Evolutionary conservation across 2,329 filamentous ascomycete genomes (phyloP).

Genomic region (Elsinoe ampelina): DNA sequence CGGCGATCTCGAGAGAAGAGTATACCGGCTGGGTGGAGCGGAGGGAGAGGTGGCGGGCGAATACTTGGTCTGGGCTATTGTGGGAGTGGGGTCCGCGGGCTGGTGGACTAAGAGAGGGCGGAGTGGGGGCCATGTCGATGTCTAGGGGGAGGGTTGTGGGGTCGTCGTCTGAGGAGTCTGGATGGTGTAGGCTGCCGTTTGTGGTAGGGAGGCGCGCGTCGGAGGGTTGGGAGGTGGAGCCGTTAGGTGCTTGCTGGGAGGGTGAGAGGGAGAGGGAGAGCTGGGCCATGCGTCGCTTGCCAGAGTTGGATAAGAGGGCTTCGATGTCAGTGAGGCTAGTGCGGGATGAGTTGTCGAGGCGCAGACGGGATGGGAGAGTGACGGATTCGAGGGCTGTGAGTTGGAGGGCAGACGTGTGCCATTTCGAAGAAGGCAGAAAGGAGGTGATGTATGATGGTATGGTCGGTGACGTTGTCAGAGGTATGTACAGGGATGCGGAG

Average conservation of each 20-base stretch:
- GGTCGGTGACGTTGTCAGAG: constrained; percentile 55
- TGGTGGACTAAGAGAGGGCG: constrained; percentile 11
- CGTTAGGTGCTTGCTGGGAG: constrained; percentile 22
- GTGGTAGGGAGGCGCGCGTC: constrained; percentile 14
- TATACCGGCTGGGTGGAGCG: constrained; percentile 30
- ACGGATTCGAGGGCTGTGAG: constrained; percentile 68
- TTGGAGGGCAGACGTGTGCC: constrained; percentile 73
- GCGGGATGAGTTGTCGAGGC: constrained; percentile 34
- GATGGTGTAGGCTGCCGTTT: constrained; percentile 18
- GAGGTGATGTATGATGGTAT: constrained; percentile 48
- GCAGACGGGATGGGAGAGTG: constrained; percentile 65
- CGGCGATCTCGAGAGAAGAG: constrained; percentile 23
- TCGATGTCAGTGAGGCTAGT: constrained; percentile 54
- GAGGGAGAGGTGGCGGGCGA: constrained; percentile 32
- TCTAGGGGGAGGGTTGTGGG: constrained; percentile 23
- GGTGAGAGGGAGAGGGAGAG: constrained; percentile 55
- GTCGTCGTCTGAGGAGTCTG: constrained; percentile 21
- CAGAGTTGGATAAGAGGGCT: constrained; percentile 60
- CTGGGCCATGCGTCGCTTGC: constrained; percentile 70
- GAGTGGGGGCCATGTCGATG: constrained; percentile 23
- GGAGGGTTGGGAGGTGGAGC: background rate
- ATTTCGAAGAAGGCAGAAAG: constrained; percentile 56
- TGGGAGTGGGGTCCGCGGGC: background rate
- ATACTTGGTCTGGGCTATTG: constrained; percentile 27
- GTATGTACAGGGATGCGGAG: constrained; percentile 68